Percentiles rank a stretch among this genome's conserved stretches.
Conservation (phyloP, 495 filamentous ascomycete species). For the Aspergillus asperescens region DNA sequence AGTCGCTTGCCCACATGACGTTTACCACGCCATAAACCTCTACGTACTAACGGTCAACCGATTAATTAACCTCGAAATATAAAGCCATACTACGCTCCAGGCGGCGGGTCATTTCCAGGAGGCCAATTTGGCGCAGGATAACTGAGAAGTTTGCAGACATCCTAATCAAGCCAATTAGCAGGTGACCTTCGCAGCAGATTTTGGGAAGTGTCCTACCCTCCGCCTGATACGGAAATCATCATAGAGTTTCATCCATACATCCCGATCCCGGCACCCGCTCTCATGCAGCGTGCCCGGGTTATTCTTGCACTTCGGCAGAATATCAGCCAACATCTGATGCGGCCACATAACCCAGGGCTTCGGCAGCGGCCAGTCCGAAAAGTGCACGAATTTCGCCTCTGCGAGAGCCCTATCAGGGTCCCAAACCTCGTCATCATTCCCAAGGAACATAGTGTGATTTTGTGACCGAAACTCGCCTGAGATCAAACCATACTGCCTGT, state of each 20-base stretch:
- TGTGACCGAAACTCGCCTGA: constrained; percentile 64
- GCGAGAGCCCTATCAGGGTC: constrained; percentile 56
- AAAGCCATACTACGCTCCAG: neutral
- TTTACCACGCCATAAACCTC: too few relatives aligned
- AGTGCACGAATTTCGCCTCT: constrained; percentile 74
- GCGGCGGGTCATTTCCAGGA: constrained; percentile 1
- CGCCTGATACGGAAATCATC: constrained; percentile 58
- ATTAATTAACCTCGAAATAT: neutral
- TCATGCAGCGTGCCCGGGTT: constrained; percentile 38
- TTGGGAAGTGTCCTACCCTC: constrained; percentile 43
- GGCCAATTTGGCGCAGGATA: constrained; percentile 43
- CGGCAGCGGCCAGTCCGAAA: constrained; percentile 74
- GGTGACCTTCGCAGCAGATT: neutral
- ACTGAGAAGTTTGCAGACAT: constrained; percentile 46
- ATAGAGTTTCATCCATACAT: constrained; percentile 69
- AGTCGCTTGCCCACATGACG: too few relatives aligned
- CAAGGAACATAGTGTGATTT: constrained; percentile 58
- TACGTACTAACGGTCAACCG: neutral
- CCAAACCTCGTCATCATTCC: constrained; percentile 60
- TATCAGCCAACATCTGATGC: constrained; percentile 45
- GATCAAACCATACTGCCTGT: constrained; percentile 64
- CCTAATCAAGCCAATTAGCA: constrained; percentile 20
- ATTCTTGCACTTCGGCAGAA: constrained; percentile 57
- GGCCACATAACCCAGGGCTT: constrained; percentile 72
- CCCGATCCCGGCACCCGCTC: constrained; percentile 56